Evolutionary conservation across 306 rosid genomes (phyloP), one percentile per base, ranked within the genome.

Genomic region (Pyrus bretschneideri): DNA sequence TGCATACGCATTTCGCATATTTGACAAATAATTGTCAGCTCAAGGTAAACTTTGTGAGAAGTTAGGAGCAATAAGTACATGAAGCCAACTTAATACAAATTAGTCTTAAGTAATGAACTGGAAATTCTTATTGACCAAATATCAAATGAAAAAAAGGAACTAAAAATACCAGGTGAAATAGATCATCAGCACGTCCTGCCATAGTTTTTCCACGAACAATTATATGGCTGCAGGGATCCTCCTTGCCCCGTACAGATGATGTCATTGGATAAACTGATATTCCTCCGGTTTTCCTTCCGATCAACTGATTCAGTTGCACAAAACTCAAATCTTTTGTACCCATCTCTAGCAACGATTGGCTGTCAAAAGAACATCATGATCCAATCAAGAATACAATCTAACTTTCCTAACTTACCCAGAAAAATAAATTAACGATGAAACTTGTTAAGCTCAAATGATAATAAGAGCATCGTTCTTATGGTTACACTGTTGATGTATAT

Each of bases 271-370:
- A 95, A 87, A 95, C 99, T 30, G 99, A 95, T 81, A 95, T 92
- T 62, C 99, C 99, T 76, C 99, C 99, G 2, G 99, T 95, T 86
- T 95, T 95, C 79, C 99, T 92, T 81, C 99, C 97, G 62, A 90
- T 92, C 85, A 95, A 87, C 86, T 95, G 97, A 85, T 88, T 90
- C 74, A 95, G 91, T 80, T 95, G 97, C 87, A 95, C 99, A 87
- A 95, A 95, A 66, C 82, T 88, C 85, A 90, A 81, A 79, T 95
- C 99, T 86, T 95, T 92, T 73, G 99, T 95, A 70, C 99, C 99
- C 99, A 95, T 95, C 90, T 92, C 97, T 79, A 92, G 88, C 96
- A 95, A 83, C 73, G 99, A 95, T 86, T 92, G 99, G 75, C 99
- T 90, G 92, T 73, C 80, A 89, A 63, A 61, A 84, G 79, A 81